These are phyloP conservation scores for Talaromyces sp. DNA, from an alignment of 2,329 filamentous ascomycete genomes.

Conservation along the genomic window DNA sequence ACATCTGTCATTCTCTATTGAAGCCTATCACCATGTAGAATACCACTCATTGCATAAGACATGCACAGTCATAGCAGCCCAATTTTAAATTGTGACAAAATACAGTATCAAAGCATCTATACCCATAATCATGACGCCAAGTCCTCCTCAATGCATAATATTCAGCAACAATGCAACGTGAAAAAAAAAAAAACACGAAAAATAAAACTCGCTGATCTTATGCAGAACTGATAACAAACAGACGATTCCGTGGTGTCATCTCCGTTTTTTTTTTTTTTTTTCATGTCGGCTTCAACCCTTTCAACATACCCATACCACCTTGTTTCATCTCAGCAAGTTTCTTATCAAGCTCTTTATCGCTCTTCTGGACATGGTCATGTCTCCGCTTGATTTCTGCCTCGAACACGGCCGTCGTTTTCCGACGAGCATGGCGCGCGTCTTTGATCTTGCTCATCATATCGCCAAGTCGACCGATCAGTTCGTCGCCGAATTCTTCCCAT, in stretches of 20 bases:
- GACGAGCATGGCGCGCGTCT: slow-evolving; percentile 47
- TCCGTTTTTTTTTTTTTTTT: no score
- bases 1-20: neutral
- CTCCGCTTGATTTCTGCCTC: slow-evolving; percentile 51
- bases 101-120: neutral
- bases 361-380: slow-evolving; percentile 46
- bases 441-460: slow-evolving; percentile 47
- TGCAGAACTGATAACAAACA: neutral
- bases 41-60: neutral
- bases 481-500: slow-evolving; percentile 59
- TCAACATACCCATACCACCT: slow-evolving; percentile 49
- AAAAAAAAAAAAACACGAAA: neutral
- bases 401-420: slow-evolving; percentile 47
- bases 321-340: slow-evolving; percentile 50
- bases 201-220: neutral
- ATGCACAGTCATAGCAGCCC: neutral
- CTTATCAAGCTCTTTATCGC: slow-evolving; percentile 43
- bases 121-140: neutral
- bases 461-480: slow-evolving; percentile 52
- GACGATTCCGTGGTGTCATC: no score
- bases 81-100: neutral
- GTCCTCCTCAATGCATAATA: neutral
- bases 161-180: neutral
- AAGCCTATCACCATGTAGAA: neutral
- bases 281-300: slow-evolving; percentile 19